phyloP scores from a whole-genome alignment of 352 stramenopile species.

The Globisporangium recalcitrans region DNA sequence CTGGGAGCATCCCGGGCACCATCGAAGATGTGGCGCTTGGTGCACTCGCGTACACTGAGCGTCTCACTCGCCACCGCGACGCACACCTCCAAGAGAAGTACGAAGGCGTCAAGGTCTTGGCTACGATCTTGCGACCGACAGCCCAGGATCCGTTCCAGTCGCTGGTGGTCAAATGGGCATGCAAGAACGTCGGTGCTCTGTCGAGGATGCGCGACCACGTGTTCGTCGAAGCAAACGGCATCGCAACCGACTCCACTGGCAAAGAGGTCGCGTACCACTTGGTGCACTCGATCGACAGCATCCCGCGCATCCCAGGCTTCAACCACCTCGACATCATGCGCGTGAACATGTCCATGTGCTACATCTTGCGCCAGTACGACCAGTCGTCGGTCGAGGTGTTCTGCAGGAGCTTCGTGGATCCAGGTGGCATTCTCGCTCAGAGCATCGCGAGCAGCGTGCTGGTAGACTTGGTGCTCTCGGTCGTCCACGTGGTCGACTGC shows the following conservation, averaged over 20 bases:
- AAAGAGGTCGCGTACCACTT: background rate
- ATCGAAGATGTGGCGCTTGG: background rate
- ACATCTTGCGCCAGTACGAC: background rate
- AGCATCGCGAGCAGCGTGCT: background rate
- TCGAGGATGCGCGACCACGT: slow-evolving; percentile 29
- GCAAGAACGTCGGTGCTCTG: slow-evolving; percentile 24
- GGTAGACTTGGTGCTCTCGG: background rate
- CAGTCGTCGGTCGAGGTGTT: slow-evolving; percentile 11
- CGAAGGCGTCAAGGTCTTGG: background rate
- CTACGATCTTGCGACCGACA: slow-evolving; percentile 28
- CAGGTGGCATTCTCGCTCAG: background rate
- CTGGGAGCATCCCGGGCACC: background rate
- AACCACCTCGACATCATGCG: slow-evolving; percentile 33
- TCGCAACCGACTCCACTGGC: background rate
- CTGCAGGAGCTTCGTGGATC: slow-evolving; percentile 2
- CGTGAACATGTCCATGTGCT: slow-evolving; percentile 12
- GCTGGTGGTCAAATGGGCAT: slow-evolving; percentile 35
- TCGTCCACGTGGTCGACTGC: slow-evolving; percentile 11
- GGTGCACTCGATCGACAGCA: slow-evolving; percentile 2
- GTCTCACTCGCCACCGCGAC: background rate
- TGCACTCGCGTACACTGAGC: background rate
- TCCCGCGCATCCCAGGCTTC: slow-evolving; percentile 10
- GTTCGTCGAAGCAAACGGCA: slow-evolving; percentile 26
- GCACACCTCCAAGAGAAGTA: background rate
- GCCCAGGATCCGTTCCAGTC: slow-evolving; percentile 37